Conservation (phyloP, 2,329 filamentous ascomycete genomes). For the Didymellaceae sp. region DNA sequence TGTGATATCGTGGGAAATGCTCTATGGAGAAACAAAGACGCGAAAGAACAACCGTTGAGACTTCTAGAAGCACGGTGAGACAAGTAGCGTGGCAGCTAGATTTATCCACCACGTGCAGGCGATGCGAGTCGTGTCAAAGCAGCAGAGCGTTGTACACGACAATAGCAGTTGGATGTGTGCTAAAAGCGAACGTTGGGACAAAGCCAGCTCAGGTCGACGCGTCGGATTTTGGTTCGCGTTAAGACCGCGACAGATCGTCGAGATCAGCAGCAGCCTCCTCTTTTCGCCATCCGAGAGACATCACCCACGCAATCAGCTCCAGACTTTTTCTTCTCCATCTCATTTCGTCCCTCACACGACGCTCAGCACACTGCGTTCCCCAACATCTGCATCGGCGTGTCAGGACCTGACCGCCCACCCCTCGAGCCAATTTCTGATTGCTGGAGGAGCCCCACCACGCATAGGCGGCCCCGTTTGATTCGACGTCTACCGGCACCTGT, state of each 20-base stretch:
- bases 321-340: not conserved
- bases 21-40: constrained; percentile 4
- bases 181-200: not conserved
- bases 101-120: constrained; percentile 1
- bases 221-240: constrained; percentile 20
- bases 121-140: not conserved
- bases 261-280: constrained; percentile 29
- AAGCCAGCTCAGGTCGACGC: constrained; percentile 2
- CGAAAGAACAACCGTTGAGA: constrained; percentile 8
- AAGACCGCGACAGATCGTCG: constrained; percentile 20
- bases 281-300: constrained; percentile 16
- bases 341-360: not conserved
- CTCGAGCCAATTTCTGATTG: constrained; percentile 5
- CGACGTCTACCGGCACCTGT: constrained; percentile 5
- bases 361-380: not conserved
- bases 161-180: not conserved
- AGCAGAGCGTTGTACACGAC: not conserved
- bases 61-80: constrained; percentile 11
- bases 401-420: constrained; percentile 12
- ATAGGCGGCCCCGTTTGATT: constrained; percentile 15
- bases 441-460: constrained; percentile 12
- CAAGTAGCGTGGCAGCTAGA: constrained; percentile 8
- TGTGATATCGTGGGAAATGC: constrained; percentile 6
- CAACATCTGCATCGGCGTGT: constrained; percentile 14
- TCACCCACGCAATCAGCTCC: not conserved